Evolutionary conservation across 768 basidiomycete species (phyloP).

Genomic region (Mycena pura): DNA sequence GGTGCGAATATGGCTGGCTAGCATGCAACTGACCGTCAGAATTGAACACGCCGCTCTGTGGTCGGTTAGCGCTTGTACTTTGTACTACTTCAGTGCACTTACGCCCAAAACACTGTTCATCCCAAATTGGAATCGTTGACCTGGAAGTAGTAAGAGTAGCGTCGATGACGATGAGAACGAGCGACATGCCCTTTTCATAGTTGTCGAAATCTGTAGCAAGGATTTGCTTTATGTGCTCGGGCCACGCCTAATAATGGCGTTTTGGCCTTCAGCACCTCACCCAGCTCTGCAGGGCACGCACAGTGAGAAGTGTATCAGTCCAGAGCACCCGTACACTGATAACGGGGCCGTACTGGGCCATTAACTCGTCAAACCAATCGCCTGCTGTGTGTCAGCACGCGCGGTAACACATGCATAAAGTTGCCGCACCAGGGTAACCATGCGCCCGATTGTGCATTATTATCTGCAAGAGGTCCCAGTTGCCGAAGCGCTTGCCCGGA

Average conservation of each 20-base stretch:
- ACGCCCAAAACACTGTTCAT: conserved; percentile 25
- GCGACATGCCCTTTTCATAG: conserved; percentile 31
- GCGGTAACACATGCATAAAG: not conserved
- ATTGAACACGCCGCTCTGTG: conserved; percentile 61
- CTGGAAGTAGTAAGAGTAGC: not conserved
- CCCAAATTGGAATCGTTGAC: conserved; percentile 15
- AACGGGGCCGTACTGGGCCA: conserved; percentile 21
- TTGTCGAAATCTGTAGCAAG: conserved; percentile 36
- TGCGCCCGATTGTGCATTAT: conserved; percentile 28
- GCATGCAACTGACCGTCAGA: conserved; percentile 49
- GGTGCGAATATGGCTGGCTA: not conserved
- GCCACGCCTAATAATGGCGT: no score
- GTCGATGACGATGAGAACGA: not conserved
- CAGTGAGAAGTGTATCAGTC: conserved; percentile 26
- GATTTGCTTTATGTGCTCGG: conserved; percentile 35
- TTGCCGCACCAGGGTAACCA: conserved; percentile 39
- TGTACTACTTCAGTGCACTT: not conserved
- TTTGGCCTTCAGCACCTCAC: no score
- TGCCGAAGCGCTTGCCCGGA: conserved; percentile 34
- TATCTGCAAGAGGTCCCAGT: conserved; percentile 34
- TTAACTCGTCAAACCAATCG: conserved; percentile 5
- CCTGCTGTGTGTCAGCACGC: not conserved
- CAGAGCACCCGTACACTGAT: conserved; percentile 28
- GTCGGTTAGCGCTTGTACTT: not conserved
- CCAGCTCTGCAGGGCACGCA: no score